Evolutionary conservation across 441 rosid genomes (phyloP).

Genomic region (Erodium chrysanthum): DNA sequence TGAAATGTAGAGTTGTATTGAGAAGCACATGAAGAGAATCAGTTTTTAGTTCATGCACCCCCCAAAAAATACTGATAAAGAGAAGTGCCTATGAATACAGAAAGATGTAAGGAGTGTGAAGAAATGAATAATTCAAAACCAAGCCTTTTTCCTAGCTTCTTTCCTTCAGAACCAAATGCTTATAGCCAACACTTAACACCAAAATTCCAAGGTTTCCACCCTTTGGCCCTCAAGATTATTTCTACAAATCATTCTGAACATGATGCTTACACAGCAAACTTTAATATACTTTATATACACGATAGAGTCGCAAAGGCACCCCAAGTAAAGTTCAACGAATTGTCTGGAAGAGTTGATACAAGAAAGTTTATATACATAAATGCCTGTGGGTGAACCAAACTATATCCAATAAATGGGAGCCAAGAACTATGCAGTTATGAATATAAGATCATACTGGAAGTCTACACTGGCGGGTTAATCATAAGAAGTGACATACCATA

Average conservation of each 20-base stretch:
- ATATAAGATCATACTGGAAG: background rate
- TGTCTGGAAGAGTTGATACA: background rate
- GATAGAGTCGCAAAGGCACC: background rate
- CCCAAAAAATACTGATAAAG: background rate
- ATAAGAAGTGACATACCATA: constrained; percentile 43
- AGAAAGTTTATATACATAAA: too few species aligned
- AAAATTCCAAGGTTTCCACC: background rate
- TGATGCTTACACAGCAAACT: too few species aligned
- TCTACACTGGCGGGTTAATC: background rate
- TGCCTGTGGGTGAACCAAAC: too few species aligned
- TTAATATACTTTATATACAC: background rate
- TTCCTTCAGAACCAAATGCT: background rate
- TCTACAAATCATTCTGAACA: background rate
- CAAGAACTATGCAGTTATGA: too few species aligned
- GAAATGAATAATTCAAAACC: background rate
- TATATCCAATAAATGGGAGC: background rate
- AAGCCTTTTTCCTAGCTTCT: background rate
- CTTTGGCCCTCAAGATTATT: background rate
- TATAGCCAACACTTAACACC: background rate
- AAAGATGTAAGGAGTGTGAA: background rate
- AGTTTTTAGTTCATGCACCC: background rate
- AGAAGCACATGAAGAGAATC: background rate
- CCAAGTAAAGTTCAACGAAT: background rate
- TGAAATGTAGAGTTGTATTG: constrained; percentile 20
- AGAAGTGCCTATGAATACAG: background rate